phyloP scores from a whole-genome alignment of 257 asterid species.

The Gentiana straminea region DNA sequence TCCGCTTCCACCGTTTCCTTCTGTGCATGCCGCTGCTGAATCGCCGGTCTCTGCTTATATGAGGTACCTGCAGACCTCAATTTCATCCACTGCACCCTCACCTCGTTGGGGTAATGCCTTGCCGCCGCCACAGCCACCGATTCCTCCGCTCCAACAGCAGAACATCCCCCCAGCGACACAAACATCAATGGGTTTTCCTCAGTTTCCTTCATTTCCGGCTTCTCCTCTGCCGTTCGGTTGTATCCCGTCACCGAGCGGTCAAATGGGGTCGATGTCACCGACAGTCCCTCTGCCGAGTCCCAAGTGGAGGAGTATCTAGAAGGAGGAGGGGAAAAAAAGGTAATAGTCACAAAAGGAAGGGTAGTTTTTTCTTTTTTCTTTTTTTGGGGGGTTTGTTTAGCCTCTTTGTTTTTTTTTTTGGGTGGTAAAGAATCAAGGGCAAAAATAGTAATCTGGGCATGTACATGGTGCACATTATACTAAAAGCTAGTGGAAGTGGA shows the following conservation, averaged over 20 bases:
- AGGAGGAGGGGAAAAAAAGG: neutral
- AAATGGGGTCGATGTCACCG: conserved; percentile 69
- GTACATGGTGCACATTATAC: conserved; percentile 45
- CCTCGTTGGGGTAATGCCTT: conserved; percentile 22
- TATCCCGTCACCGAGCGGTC: conserved; percentile 49
- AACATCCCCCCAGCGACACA: conserved; percentile 24
- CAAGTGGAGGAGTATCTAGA: conserved; percentile 39
- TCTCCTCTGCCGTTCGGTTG: conserved; percentile 52
- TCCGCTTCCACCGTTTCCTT: conserved; percentile 62
- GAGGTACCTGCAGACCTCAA: conserved; percentile 28
- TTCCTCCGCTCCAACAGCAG: conserved; percentile 16
- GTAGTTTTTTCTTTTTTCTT: conserved; percentile 8
- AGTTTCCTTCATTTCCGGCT: conserved; percentile 23
- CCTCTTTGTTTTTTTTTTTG: conserved; percentile 11
- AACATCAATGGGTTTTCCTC: conserved; percentile 17
- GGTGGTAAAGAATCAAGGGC: conserved; percentile 7
- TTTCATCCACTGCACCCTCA: conserved; percentile 19
- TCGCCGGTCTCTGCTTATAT: conserved; percentile 51
- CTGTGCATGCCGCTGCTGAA: conserved; percentile 44
- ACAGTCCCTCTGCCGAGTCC: conserved; percentile 67
- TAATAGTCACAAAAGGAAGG: conserved; percentile 13
- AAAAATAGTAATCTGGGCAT: conserved; percentile 25
- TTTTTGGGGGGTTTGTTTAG: neutral
- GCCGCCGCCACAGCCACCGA: conserved; percentile 11
- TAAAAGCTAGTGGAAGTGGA: conserved; percentile 15